Evolutionary conservation across 164 flowering plant genomes (phyloP), one percentile per base, ranked within the genome.

Genomic region (Macadamia integrifolia): DNA sequence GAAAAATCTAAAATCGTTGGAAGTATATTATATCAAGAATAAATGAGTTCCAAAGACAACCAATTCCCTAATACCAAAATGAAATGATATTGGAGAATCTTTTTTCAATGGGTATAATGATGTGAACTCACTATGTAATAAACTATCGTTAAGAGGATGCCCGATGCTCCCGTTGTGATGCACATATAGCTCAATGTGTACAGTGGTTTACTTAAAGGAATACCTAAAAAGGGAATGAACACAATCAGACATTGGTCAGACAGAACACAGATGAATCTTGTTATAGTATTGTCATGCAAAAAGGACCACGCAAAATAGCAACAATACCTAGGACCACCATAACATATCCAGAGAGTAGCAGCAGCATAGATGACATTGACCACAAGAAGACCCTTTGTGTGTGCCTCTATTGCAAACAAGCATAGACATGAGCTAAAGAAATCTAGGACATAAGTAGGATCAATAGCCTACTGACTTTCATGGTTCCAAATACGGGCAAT

Each of bases 111-210:
- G 15, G 31, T 40, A 35, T n/a, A 62, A 43, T 3, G 28, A 28
- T 49, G 32, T 49, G 40, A 72, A 80, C 89, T 80, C 74, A 90
- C 91, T 0, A 82, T 68, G 71, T 80, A 84, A 75, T 76, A 90
- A 9, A 85, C 80, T n/a, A 79, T 30, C 61, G 82, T 82, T 42
- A 87, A 80, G 59, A 85, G 64, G 67, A 88, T 63, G 53, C 97
- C 93, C 12, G 91, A 78, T 32, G 81, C 82, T 72, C 92, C 97
- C 12, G 89, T 75, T 40, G 93, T 87, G 71, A 88, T 75, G 79
- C 86, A 82, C 87, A 80, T 82, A 72, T 88, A 88, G 83, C 93
- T 91, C 69, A 88, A 70, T 3, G 93, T 82, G 80, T 87, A 88
- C 68, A 91, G 68, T 31, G 89, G 89, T 70, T 90, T 90, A 74